Percentiles rank a stretch among this genome's conserved stretches.
Evolutionary conservation across 495 filamentous ascomycete genomes (phyloP).

Genomic region (Podospora tetraspora): DNA sequence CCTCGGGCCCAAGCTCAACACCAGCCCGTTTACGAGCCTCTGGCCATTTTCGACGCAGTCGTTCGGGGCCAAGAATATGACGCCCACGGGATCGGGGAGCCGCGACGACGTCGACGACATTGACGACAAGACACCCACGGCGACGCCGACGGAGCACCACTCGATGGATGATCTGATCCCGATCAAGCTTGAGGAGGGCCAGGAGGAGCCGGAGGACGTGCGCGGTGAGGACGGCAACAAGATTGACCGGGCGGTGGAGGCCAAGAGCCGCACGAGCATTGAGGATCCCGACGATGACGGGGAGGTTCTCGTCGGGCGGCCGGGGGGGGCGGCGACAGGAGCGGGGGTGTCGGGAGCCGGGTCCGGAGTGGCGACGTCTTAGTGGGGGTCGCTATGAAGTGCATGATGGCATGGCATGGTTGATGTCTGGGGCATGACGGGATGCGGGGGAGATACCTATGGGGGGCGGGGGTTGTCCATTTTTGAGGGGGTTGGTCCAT

Average conservation of each 20-base stretch:
- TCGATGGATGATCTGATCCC: constrained; percentile 14
- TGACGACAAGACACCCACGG: constrained; percentile 2
- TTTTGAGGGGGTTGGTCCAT: neutral
- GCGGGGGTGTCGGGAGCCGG: constrained; percentile 5
- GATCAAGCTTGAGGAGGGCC: constrained; percentile 26
- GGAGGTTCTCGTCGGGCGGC: constrained; percentile 26
- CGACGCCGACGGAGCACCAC: constrained; percentile 20
- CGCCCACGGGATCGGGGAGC: constrained; percentile 16
- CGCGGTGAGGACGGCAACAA: constrained; percentile 37
- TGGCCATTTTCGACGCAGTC: constrained; percentile 41
- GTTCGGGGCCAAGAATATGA: constrained; percentile 31
- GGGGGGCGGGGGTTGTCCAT: neutral
- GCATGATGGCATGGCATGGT: neutral
- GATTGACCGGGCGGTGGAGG: constrained; percentile 47
- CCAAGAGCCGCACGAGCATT: constrained; percentile 48
- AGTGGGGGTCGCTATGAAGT: constrained; percentile 3
- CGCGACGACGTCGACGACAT: constrained; percentile 21
- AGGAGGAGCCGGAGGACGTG: constrained; percentile 21
- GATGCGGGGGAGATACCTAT: neutral
- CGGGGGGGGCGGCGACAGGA: neutral
- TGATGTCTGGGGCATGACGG: constrained; percentile 1
- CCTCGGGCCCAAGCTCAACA: constrained; percentile 18
- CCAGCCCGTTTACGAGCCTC: constrained; percentile 39
- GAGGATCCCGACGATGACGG: constrained; percentile 55
- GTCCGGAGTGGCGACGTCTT: constrained; percentile 13